Conservation (phyloP, 2,329 filamentous ascomycete genomes). For the Hypoxylon sp. region DNA sequence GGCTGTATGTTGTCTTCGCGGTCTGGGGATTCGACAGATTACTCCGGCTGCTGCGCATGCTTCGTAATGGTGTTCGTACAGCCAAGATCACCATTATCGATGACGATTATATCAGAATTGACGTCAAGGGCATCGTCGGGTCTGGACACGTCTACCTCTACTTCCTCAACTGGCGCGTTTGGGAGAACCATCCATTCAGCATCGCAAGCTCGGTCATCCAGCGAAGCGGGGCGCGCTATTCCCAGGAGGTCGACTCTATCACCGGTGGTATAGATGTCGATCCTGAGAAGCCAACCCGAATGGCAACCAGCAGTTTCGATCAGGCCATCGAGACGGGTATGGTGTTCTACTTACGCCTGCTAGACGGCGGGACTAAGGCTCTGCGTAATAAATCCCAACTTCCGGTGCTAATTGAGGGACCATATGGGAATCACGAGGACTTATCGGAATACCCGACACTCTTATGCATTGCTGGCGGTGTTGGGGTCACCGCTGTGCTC, state of each 20-base stretch:
- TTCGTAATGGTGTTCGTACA: slow-evolving; percentile 56
- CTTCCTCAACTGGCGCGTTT: slow-evolving; percentile 61
- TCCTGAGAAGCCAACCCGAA: neutral
- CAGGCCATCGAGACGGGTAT: neutral
- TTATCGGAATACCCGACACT: neutral
- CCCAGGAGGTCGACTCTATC: neutral
- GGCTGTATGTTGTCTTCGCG: slow-evolving; percentile 47
- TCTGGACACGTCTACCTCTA: slow-evolving; percentile 62
- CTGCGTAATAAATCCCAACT: neutral
- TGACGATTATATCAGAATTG: slow-evolving; percentile 57
- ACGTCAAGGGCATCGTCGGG: slow-evolving; percentile 56
- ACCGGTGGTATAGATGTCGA: neutral
- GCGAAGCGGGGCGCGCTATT: neutral
- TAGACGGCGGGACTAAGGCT: neutral
- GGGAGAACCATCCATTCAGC: slow-evolving; percentile 70
- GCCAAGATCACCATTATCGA: slow-evolving; percentile 58
- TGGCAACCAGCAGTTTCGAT: neutral
- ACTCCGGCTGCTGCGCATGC: slow-evolving; percentile 57
- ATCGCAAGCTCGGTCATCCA: slow-evolving; percentile 6
- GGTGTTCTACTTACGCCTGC: slow-evolving; percentile 1
- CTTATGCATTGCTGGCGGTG: neutral
- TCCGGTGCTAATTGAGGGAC: neutral
- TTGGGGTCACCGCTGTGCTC: neutral
- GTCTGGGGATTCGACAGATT: slow-evolving; percentile 62
- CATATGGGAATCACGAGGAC: neutral